Conservation (phyloP, 768 basidiomycete species). For the Phanerochaete sordida region DNA sequence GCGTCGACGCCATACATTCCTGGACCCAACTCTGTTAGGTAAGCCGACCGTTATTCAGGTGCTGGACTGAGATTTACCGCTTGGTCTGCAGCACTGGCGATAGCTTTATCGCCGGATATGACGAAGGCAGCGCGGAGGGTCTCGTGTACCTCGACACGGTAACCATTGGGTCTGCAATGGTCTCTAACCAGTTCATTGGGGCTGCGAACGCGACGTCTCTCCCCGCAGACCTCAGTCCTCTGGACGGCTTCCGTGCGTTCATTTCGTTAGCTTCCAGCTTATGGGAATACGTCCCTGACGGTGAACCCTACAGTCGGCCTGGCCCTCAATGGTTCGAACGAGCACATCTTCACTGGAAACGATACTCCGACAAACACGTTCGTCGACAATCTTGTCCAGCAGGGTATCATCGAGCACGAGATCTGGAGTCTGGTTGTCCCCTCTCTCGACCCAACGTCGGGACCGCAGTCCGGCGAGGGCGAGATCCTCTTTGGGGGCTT, state of each 20-base stretch:
- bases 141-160: slow-evolving; percentile 3
- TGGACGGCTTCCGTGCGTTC: slow-evolving; percentile 8
- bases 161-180: slow-evolving; percentile 5
- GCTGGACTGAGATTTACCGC: not conserved
- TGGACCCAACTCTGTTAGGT: slow-evolving; percentile 1
- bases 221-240: not conserved
- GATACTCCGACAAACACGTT: slow-evolving; percentile 6
- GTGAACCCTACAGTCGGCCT: slow-evolving; percentile 11
- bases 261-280: not conserved
- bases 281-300: not conserved
- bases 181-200: slow-evolving; percentile 4
- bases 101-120: not conserved
- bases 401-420: slow-evolving; percentile 1
- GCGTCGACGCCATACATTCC: slow-evolving; percentile 2
- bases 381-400: slow-evolving; percentile 1
- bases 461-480: not conserved
- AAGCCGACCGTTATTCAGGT: not conserved
- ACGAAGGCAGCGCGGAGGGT: slow-evolving; percentile 2
- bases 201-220: not conserved
- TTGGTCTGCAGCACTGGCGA: not conserved
- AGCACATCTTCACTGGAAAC: not conserved
- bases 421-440: slow-evolving; percentile 2
- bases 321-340: slow-evolving; percentile 4
- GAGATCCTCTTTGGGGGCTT: slow-evolving; percentile 8
- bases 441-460: not conserved